These are phyloP conservation scores for Rhinocladiella similis DNA, from an alignment of 2,329 filamentous ascomycete genomes.

Conservation along the genomic window DNA sequence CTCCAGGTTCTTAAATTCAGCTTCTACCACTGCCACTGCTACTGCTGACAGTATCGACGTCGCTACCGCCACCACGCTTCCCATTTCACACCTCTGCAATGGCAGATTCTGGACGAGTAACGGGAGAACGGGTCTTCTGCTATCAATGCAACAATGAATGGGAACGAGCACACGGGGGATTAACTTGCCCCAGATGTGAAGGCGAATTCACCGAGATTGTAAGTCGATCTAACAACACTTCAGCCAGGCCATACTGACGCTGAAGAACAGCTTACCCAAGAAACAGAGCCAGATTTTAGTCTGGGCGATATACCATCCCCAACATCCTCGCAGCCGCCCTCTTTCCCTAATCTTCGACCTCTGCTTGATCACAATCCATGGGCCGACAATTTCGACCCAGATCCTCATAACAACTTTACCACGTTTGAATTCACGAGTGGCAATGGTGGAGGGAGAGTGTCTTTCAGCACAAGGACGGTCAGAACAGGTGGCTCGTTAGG, in stretches of 20 bases:
- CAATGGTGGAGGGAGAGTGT: constrained; percentile 24
- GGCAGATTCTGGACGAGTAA: constrained; percentile 33
- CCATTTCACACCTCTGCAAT: constrained; percentile 27
- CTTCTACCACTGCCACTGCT: background rate
- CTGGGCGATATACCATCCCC: constrained; percentile 32
- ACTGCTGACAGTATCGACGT: no score
- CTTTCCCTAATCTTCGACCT: constrained; percentile 27
- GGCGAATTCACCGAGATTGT: constrained; percentile 86
- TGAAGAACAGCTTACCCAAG: constrained; percentile 15
- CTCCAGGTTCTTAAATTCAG: background rate
- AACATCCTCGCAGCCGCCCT: constrained; percentile 32
- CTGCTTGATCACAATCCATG: constrained; percentile 51
- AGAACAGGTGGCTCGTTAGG: constrained; percentile 7
- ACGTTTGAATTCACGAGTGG: constrained; percentile 27
- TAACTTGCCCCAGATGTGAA: constrained; percentile 75
- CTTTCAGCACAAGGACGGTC: constrained; percentile 25
- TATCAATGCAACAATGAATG: constrained; percentile 80
- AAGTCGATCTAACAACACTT: constrained; percentile 40
- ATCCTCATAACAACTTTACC: constrained; percentile 32
- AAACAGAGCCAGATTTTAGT: constrained; percentile 33
- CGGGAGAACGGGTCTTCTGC: constrained; percentile 78
- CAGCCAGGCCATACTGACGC: constrained; percentile 5
- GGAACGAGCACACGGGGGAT: constrained; percentile 68
- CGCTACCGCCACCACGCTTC: no score
- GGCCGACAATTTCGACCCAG: constrained; percentile 47